Conservation (phyloP, 2,329 filamentous ascomycete genomes). For the Alternaria dauci region DNA sequence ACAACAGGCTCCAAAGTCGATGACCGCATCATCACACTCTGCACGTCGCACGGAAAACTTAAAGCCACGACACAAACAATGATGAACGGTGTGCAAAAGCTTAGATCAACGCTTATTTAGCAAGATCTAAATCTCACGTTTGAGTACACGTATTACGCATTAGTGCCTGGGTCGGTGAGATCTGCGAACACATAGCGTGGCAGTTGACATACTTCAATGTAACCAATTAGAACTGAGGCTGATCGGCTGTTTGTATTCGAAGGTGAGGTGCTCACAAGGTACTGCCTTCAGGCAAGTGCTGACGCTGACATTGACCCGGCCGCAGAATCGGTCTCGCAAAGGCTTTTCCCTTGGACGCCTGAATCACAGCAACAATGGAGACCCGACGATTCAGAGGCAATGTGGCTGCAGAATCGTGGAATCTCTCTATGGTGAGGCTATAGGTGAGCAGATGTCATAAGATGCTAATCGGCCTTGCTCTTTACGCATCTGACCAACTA, state of each 20-base stretch:
- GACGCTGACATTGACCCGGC: neutral
- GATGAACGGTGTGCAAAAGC: neutral
- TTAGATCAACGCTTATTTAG: neutral
- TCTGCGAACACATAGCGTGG: neutral
- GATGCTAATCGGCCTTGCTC: neutral
- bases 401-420: neutral
- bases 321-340: slow-evolving; percentile 1
- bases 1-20: neutral
- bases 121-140: neutral
- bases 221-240: neutral
- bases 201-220: neutral
- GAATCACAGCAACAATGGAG: slow-evolving; percentile 11
- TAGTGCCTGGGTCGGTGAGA: neutral
- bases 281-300: neutral
- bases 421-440: neutral
- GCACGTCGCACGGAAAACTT: neutral
- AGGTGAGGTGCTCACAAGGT: neutral
- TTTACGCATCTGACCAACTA: neutral
- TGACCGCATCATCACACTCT: neutral
- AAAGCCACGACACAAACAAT: neutral
- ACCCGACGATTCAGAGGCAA: slow-evolving; percentile 4
- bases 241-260: neutral
- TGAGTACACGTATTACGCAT: neutral
- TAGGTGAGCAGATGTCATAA: neutral
- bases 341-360: slow-evolving; percentile 9